Evolutionary conservation across 805 yeast genomes (phyloP).

Genomic region (Brettanomyces sp.): DNA sequence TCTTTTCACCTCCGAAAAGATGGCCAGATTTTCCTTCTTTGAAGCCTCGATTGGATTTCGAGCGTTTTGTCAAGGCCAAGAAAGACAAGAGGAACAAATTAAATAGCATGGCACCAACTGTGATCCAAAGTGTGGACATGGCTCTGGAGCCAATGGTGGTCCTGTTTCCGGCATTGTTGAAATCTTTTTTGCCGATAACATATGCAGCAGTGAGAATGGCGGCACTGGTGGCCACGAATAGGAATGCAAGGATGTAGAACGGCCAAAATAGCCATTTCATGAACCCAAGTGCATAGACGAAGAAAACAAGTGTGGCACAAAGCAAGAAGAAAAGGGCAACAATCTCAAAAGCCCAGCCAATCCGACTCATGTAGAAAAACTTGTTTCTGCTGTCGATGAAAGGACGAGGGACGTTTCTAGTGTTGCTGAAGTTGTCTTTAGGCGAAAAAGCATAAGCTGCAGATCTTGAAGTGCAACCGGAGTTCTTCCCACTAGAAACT

Average conservation of each 20-base stretch:
- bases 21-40: too few relatives aligned
- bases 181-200: conserved; percentile 42
- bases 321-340: conserved; percentile 48
- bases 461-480: conserved; percentile 39
- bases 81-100: background rate
- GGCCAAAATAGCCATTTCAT: conserved; percentile 5
- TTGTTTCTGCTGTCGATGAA: conserved; percentile 40
- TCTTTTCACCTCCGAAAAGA: too few relatives aligned
- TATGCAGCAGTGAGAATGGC: conserved; percentile 45
- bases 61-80: background rate
- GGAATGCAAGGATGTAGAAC: conserved; percentile 23
- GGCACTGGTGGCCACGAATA: conserved; percentile 38
- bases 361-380: conserved; percentile 59
- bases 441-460: conserved; percentile 90
- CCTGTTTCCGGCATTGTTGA: conserved; percentile 30
- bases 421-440: conserved; percentile 52
- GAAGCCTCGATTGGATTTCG: too few relatives aligned
- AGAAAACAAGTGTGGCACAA: conserved; percentile 33
- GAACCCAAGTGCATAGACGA: conserved; percentile 4
- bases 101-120: conserved; percentile 21
- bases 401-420: conserved; percentile 39
- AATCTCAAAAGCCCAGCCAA: conserved; percentile 55
- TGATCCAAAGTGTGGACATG: conserved; percentile 60
- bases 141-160: conserved; percentile 39
- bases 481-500: conserved; percentile 30